A percentile compares a stretch with the other conserved stretches of the same genome.
phyloP scores from a whole-genome alignment of 2,329 filamentous ascomycete species.

The Elsinoe ampelina region DNA sequence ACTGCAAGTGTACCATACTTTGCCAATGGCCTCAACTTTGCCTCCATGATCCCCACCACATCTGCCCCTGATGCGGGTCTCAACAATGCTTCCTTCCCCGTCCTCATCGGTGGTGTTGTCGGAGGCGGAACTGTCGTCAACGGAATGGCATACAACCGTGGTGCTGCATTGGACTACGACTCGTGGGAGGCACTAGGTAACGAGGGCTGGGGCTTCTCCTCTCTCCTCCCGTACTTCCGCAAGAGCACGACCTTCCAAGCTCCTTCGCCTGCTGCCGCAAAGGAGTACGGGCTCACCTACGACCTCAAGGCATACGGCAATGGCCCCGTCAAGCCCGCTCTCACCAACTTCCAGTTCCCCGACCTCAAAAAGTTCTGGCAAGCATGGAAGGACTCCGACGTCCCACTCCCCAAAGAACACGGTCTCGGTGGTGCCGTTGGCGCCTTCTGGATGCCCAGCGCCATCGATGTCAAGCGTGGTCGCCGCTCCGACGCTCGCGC shows the following conservation, averaged over 20 bases:
- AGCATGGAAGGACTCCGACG: constrained; percentile 17
- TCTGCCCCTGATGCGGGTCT: constrained; percentile 6
- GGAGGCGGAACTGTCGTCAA: constrained; percentile 14
- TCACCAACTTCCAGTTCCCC: constrained; percentile 20
- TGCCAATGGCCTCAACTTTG: constrained; percentile 10
- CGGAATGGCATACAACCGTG: constrained; percentile 15
- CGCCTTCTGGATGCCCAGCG: constrained; percentile 30
- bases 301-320: constrained; percentile 18
- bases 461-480: constrained; percentile 26
- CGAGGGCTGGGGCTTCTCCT: not conserved
- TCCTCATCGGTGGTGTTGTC: constrained; percentile 13
- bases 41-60: constrained; percentile 9
- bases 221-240: constrained; percentile 21
- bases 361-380: constrained; percentile 19
- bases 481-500: constrained; percentile 28
- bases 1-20: constrained; percentile 9
- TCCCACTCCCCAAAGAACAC: constrained; percentile 18
- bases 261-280: constrained; percentile 16
- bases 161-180: constrained; percentile 20
- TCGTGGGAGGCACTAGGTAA: not conserved
- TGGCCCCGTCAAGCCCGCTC: constrained; percentile 19
- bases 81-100: constrained; percentile 15
- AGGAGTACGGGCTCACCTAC: constrained; percentile 18
- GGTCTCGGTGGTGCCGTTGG: constrained; percentile 25
- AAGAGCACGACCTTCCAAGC: constrained; percentile 21